Conservation (phyloP, 257 asterid species). For the Plantago elongata region DNA sequence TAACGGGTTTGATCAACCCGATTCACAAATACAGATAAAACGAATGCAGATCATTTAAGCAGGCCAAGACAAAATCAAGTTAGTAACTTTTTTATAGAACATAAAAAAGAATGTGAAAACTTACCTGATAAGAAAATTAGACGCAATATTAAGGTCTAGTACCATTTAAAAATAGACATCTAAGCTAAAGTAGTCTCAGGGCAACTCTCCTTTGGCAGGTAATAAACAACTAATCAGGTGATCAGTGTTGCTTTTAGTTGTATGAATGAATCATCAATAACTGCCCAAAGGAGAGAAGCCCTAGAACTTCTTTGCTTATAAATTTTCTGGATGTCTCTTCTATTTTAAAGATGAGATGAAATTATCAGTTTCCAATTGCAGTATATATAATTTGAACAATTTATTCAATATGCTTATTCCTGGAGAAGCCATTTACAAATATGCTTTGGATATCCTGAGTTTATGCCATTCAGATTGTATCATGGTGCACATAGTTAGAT, state of each 20-base stretch:
- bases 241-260: not conserved
- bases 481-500: too few relatives aligned
- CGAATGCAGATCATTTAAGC: too few relatives aligned
- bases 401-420: not conserved
- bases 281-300: slow-evolving; percentile 41
- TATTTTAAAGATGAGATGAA: not conserved
- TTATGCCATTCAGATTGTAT: too few relatives aligned
- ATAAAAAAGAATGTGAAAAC: too few relatives aligned
- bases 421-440: not conserved
- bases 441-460: slow-evolving; percentile 30
- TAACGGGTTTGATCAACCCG: too few relatives aligned
- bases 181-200: slow-evolving; percentile 36
- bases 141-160: not conserved
- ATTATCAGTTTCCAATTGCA: not conserved
- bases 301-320: slow-evolving; percentile 26
- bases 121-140: too few relatives aligned
- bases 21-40: too few relatives aligned
- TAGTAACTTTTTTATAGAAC: too few relatives aligned
- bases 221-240: not conserved
- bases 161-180: not conserved
- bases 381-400: not conserved
- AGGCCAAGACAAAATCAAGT: too few relatives aligned
- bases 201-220: slow-evolving; percentile 50
- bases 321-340: not conserved
- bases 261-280: not conserved